Evolutionary conservation across 2,329 filamentous ascomycete genomes (phyloP), one percentile per base, ranked within the genome.

Genomic region (Pseudonectria foliicola): DNA sequence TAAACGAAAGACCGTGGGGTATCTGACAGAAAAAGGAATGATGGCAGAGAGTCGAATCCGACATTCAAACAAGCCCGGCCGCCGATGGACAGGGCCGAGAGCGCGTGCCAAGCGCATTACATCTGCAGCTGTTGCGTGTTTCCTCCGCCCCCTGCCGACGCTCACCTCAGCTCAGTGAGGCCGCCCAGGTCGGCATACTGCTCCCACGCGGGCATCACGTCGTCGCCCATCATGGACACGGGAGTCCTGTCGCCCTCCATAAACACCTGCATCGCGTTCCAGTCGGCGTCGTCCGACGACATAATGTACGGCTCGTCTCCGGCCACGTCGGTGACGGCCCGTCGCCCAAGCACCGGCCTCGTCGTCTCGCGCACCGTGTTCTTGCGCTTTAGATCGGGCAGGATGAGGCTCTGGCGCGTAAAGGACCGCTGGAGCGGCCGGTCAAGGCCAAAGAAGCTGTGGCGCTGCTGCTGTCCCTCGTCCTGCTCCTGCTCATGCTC

Each of bases 181-280:
- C 68, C 68, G 24, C 68, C 68, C 4, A 71, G 48, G 10, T 67
- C 64, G 18, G 59, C 55, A 40, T 66, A 71, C 48, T 69, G 64
- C 42, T 66, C 67, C 67, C 66, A 71, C 4, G 60, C 60, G 4
- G 61, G 54, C 37, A 57, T 47, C 21, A 46, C 48, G 13, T 50
- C 45, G 23, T 48, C 48, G 13, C 50, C 48, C 8, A 36, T 23
- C 33, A 41, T 40, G 14, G 37, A 38, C 5, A 42, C 32, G 10
- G 37, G 35, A 4, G 42, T 40, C 8, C 38, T 42, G 7, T 40
- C 41, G 18, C 44, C 51, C 23, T 59, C 54, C 35, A 63, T 52
- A 29, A 62, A 61, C 2, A 49, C 49, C 38, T 63, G 55, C 59
- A 63, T 62, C 8, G 53, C 53, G 8, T 49, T 45, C 60, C 59